These are phyloP conservation scores for Garcia nutans DNA, from an alignment of 345 rosid genomes.

Conservation along the genomic window DNA sequence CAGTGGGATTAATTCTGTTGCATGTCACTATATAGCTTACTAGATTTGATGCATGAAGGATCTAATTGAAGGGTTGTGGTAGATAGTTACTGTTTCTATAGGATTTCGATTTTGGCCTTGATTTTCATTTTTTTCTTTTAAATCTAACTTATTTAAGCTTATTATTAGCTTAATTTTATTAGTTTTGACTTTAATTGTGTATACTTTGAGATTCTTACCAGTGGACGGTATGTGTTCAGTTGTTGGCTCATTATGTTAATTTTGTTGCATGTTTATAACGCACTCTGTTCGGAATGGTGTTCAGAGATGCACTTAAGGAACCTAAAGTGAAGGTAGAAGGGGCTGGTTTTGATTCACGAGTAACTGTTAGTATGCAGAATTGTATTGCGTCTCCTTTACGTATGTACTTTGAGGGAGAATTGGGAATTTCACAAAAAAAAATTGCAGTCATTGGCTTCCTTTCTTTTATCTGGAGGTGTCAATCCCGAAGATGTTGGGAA, in stretches of 20 bases:
- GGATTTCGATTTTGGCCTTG: not conserved
- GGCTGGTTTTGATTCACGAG: slow-evolving; percentile 15
- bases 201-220: not conserved
- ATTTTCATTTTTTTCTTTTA: not conserved
- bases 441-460: slow-evolving; percentile 15
- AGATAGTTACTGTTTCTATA: not conserved
- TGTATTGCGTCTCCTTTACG: slow-evolving; percentile 7
- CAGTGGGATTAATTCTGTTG: not conserved
- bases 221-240: not conserved
- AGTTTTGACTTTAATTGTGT: not conserved
- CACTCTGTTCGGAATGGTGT: slow-evolving; percentile 31
- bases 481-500: slow-evolving; percentile 15
- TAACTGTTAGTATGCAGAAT: slow-evolving; percentile 16
- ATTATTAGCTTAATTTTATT: not conserved
- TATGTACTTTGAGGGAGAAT: not conserved
- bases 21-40: not conserved
- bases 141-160: too few species aligned
- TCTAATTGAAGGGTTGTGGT: not conserved
- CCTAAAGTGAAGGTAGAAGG: slow-evolving; percentile 21
- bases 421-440: slow-evolving; percentile 16
- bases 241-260: not conserved
- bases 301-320: slow-evolving; percentile 31
- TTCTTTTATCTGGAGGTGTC: slow-evolving; percentile 26
- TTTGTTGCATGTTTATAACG: not conserved
- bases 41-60: not conserved